Base-by-base conservation (phyloP, 129 eudicot genomes). In the Flaveria brownii region DNA sequence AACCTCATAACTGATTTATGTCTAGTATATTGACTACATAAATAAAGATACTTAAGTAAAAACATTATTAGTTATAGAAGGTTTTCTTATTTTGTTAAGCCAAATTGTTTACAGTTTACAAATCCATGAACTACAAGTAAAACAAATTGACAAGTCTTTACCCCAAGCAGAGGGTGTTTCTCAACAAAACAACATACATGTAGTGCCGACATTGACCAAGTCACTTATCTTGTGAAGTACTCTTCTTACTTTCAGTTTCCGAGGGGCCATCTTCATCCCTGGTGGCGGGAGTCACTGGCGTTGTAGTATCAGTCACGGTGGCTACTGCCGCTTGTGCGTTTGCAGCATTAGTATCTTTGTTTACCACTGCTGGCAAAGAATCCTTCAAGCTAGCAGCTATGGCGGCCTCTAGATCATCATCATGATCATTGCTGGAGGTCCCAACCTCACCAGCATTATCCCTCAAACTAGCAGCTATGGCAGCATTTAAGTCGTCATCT, bases 391-490 rank as follows among this genome's bases (percentile, higher is more conserved):
- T 82, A 64, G 85, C 85, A 7, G 85, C 85, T 20, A 82, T 82
- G 9, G 85, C 85, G 4, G 85, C 85, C 28, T 68, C 81, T 74
- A 82, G 12, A 63, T 82, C 85, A 82, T 84, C 82, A 63, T 76
- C 77, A 68, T 73, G 74, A 15, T 51, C 62, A 11, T 85, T 78
- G 26, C 68, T 62, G 1, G 85, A 71, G 45, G 71, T 68, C 70
- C 84, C 73, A 15, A 78, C 78, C 30, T 87, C 73, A 33, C 82
- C 83, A 11, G 68, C 17, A 50, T 87, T 76, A 18, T 93, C 97
- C 86, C 89, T 82, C 91, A 93, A 84, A 81, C 97, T 93, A 50
- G 98, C 98, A 30, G 97, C 96, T 5, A 93, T 93, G 39, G 98
- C 97, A 39, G 97, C 96, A 69, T 83, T 91, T 65, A 94, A 65